A percentile compares a stretch with the other conserved stretches of the same genome.
These are phyloP conservation scores for Pythium graminicola DNA, from an alignment of 352 stramenopile genomes.

Conservation along the genomic window DNA sequence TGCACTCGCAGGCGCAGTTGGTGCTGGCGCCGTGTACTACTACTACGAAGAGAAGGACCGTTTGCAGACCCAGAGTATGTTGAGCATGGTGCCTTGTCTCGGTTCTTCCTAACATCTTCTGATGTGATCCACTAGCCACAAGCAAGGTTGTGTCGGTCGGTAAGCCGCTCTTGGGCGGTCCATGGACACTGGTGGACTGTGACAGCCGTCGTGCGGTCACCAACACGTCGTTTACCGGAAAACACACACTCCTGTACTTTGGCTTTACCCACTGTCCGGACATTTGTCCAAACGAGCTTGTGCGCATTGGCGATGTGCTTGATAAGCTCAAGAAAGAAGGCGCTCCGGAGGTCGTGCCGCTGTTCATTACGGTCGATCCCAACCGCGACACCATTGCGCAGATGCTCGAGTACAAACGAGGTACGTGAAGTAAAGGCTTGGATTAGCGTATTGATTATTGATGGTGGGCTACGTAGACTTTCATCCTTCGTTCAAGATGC, in stretches of 20 bases:
- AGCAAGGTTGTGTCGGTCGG: constrained; percentile 86
- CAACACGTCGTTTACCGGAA: constrained; percentile 88
- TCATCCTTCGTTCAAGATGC: constrained; percentile 82
- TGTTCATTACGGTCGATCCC: constrained; percentile 98
- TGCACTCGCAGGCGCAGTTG: constrained; percentile 60
- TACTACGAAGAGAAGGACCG: constrained; percentile 88
- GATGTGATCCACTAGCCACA: constrained; percentile 61
- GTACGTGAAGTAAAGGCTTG: too few species aligned
- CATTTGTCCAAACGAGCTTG: constrained; percentile 98
- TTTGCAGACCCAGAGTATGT: constrained; percentile 74
- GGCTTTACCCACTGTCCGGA: constrained; percentile 99
- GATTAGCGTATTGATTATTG: too few species aligned
- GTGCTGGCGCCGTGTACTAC: constrained; percentile 75
- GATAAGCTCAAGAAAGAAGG: constrained; percentile 82
- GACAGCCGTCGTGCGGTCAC: constrained; percentile 80
- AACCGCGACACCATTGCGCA: constrained; percentile 95
- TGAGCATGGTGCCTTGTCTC: too few species aligned
- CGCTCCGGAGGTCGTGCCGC: constrained; percentile 62
- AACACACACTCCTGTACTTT: constrained; percentile 98
- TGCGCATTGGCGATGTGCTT: constrained; percentile 96
- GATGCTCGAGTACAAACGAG: constrained; percentile 94
- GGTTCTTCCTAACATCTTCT: too few species aligned
- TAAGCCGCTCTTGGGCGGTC: constrained; percentile 88
- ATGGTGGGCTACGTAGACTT: constrained; percentile 73
- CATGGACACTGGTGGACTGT: constrained; percentile 92